A percentile compares a stretch with the other conserved stretches of the same genome.
Conservation (phyloP, 1,284 basidiomycete genomes). For the Cutaneotrichosporon sp. region DNA sequence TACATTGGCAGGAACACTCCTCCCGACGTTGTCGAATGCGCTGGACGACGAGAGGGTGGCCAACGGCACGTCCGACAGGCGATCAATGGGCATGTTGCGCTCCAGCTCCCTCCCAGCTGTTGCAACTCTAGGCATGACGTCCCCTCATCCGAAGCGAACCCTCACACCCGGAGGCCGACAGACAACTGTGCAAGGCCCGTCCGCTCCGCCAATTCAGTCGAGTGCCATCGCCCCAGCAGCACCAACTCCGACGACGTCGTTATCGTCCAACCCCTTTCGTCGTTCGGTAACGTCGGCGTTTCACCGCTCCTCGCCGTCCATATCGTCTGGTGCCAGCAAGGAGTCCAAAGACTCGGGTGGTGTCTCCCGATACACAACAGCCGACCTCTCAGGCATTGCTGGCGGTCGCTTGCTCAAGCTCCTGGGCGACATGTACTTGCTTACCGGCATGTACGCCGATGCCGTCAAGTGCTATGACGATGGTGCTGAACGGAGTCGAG, state of each 20-base stretch:
- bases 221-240: conserved; percentile 38
- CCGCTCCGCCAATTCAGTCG: conserved; percentile 32
- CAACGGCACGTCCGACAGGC: not conserved
- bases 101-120: conserved; percentile 18
- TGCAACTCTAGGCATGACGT: conserved; percentile 4
- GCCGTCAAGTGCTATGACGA: conserved; percentile 80
- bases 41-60: no score
- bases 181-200: conserved; percentile 35
- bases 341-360: conserved; percentile 1
- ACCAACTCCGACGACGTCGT: conserved; percentile 10
- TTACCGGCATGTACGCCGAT: conserved; percentile 74
- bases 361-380: conserved; percentile 31
- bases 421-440: conserved; percentile 77
- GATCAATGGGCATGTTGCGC: conserved; percentile 3
- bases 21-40: conserved; percentile 38
- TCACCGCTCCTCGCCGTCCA: conserved; percentile 28
- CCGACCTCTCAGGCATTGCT: conserved; percentile 33
- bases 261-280: conserved; percentile 39
- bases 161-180: conserved; percentile 42
- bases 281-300: conserved; percentile 36
- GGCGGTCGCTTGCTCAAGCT: conserved; percentile 67
- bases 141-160: conserved; percentile 15
- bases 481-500: conserved; percentile 65
- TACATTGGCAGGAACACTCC: conserved; percentile 43
- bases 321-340: conserved; percentile 2